Evolutionary conservation across 2,329 filamentous ascomycete species (phyloP).

Genomic region (Pezicula carpinea): DNA sequence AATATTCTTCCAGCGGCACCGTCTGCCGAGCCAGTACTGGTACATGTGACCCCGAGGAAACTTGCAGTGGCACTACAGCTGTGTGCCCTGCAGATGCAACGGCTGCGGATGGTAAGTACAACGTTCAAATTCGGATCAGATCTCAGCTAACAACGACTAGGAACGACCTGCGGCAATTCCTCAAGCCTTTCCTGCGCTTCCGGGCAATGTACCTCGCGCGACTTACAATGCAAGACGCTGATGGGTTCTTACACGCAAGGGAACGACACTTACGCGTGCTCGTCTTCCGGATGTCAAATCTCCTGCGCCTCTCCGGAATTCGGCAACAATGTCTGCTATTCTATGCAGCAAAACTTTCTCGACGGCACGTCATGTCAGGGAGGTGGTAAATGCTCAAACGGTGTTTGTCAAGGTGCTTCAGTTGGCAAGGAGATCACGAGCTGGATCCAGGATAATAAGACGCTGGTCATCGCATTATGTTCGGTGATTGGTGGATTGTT

Average conservation of each 20-base stretch:
- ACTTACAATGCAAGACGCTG: conserved; percentile 81
- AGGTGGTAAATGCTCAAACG: conserved; percentile 75
- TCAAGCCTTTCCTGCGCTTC: conserved; percentile 69
- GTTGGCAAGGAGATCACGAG: conserved; percentile 64
- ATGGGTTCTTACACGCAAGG: conserved; percentile 70
- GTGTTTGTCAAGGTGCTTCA: conserved; percentile 68
- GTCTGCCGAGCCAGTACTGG: conserved; percentile 80
- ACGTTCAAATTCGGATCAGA: background rate
- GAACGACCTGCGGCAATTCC: conserved; percentile 60
- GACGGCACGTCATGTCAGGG: conserved; percentile 84
- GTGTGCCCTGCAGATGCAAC: conserved; percentile 71
- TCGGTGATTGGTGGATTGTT: conserved; percentile 68
- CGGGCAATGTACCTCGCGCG: conserved; percentile 89
- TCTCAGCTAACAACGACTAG: conserved; percentile 18
- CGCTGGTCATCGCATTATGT: conserved; percentile 77
- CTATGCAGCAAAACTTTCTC: conserved; percentile 84
- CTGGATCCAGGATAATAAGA: conserved; percentile 75
- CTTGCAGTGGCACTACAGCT: conserved; percentile 67
- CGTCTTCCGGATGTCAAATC: conserved; percentile 66
- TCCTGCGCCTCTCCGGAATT: conserved; percentile 69
- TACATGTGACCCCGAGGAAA: conserved; percentile 79
- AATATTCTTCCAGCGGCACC: conserved; percentile 60
- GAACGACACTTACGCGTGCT: conserved; percentile 79
- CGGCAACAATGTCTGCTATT: conserved; percentile 61
- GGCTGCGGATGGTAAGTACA: conserved; percentile 55